Conservation (phyloP, 768 basidiomycete species). For the Boletus barrowsii region DNA sequence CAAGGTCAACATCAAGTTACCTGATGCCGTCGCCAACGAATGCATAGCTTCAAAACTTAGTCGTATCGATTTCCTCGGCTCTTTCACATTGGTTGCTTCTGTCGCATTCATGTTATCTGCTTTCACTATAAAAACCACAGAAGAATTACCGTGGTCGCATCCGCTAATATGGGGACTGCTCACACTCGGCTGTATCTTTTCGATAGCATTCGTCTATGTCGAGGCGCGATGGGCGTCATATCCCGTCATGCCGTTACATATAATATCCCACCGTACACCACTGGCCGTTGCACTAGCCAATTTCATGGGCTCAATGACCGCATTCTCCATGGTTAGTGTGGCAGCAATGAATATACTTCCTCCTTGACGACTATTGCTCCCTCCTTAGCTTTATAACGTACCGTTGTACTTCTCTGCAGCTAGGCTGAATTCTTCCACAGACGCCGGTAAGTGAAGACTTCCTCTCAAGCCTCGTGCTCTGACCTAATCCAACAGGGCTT, state of each 20-base stretch:
- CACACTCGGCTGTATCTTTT: conserved; percentile 50
- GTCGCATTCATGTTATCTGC: conserved; percentile 73
- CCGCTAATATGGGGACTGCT: conserved; percentile 71
- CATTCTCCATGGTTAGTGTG: conserved; percentile 69
- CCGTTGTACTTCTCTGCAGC: conserved; percentile 90
- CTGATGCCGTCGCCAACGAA: conserved; percentile 62
- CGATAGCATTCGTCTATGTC: conserved; percentile 64
- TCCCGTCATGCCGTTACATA: conserved; percentile 86
- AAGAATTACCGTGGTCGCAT: conserved; percentile 74
- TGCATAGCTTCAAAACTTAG: conserved; percentile 59
- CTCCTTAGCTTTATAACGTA: conserved; percentile 71
- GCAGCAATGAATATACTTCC: not conserved
- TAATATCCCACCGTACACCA: conserved; percentile 77
- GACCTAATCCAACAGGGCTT: conserved; percentile 47
- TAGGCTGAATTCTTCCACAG: conserved; percentile 60
- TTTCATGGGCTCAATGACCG: conserved; percentile 70
- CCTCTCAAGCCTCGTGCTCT: not conserved
- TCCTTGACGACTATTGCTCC: conserved; percentile 1
- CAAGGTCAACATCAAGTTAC: conserved; percentile 76
- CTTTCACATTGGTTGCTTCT: conserved; percentile 69
- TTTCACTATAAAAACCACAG: conserved; percentile 74
- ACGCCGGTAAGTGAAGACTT: conserved; percentile 54
- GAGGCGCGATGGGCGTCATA: conserved; percentile 77
- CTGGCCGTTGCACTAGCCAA: conserved; percentile 78
- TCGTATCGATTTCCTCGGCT: conserved; percentile 84